A percentile compares a stretch with the other conserved stretches of the same genome.
Evolutionary conservation across 192 early-diverging fungal genomes (phyloP).

Genomic region (Podochytrium sp.): DNA sequence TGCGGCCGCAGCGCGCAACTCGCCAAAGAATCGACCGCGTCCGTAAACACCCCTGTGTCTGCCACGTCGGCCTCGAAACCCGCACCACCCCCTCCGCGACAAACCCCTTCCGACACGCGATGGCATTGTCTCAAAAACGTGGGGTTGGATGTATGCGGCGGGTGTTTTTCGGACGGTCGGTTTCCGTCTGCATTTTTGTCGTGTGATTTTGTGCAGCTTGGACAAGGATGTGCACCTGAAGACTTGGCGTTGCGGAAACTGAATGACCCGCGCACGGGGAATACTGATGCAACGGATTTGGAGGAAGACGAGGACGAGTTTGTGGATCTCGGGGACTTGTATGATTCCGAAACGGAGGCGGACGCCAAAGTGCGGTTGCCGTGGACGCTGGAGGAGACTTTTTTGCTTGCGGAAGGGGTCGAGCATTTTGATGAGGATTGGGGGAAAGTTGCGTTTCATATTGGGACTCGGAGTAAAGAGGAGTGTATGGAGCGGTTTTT

Average conservation of each 20-base stretch:
- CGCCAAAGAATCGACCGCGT: background rate
- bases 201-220: constrained; percentile 83
- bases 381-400: constrained; percentile 91
- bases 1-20: constrained; percentile 61
- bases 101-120: constrained; percentile 32
- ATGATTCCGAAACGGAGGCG: constrained; percentile 20
- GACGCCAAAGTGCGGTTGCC: background rate
- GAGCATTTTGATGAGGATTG: constrained; percentile 96
- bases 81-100: constrained; percentile 12
- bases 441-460: constrained; percentile 88
- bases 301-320: constrained; percentile 25
- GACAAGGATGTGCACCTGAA: background rate
- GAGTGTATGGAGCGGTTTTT: constrained; percentile 88
- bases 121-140: constrained; percentile 29
- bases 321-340: constrained; percentile 29
- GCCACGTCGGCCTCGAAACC: background rate
- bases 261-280: background rate
- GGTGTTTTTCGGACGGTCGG: constrained; percentile 91
- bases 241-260: constrained; percentile 3
- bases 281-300: constrained; percentile 4
- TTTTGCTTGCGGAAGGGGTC: constrained; percentile 87
- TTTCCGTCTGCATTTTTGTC: constrained; percentile 82
- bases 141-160: constrained; percentile 74
- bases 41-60: background rate
- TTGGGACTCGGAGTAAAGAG: constrained; percentile 86